Base-by-base conservation (phyloP, 805 yeast genomes). In the Starmerella apicola region DNA sequence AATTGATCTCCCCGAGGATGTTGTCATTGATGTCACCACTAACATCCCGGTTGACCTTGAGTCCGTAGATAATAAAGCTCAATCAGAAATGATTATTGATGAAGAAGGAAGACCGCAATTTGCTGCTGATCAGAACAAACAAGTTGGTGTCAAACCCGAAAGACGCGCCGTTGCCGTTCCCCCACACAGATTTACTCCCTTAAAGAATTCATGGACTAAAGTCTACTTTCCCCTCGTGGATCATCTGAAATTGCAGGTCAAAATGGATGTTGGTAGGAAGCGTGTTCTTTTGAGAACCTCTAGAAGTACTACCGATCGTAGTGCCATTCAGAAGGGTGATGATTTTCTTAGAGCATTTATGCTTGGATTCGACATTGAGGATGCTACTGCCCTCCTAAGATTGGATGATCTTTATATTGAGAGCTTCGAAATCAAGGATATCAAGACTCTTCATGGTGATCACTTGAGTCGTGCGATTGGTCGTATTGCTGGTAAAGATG, bases 401-500 rank as follows among this genome's bases (percentile, higher is more conserved):
- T 68, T 91, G 55, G 98, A 91, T 61, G 99, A 91, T 62, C 71
- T 91, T 49, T 91, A 86, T 66, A 86, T 91, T 49, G 98, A 91
- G 63, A 84, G 97, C 4, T 91, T 91, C 58, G 99, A 91, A 60
- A 72, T 91, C 53, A 91, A 91, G 60, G 99, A 91, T 62, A 96
- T 91, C 42, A 93, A 91, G 64, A 88, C 96, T 4, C 67, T 91
- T 51, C 77, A 76, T 22, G 98, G 97, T 21, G 98, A 91, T 64
- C 98, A 91, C 72, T 69, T 91, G 59, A 81, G 95, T 38, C 79
- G 99, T 71, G 98, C 99, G 6, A 91, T 91, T 59, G 99, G 98
- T 56, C 84, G 99, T 71, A 91, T 91, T 62, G 98, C 99, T 12
- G 99, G 99, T 62, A 93, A 91, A 59, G 99, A 91, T 59, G 99